phyloP scores from a whole-genome alignment of 1,139 yeast genomes.

The Diutina ranongensis region DNA sequence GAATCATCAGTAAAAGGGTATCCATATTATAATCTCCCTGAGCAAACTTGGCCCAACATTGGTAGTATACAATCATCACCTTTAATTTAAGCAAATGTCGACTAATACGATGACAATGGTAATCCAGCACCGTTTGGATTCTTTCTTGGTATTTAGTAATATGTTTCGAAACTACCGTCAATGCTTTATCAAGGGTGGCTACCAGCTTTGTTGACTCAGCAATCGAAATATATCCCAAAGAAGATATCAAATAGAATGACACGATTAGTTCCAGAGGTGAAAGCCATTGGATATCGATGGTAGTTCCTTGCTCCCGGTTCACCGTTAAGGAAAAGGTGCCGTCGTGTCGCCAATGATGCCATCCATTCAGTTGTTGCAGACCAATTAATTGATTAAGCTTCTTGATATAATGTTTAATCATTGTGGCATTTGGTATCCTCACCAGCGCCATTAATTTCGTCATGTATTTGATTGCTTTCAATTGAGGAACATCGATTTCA shows the following conservation, averaged over 20 bases:
- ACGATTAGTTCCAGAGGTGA: neutral
- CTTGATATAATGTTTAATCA: neutral
- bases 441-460: neutral
- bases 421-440: neutral
- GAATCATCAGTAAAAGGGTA: neutral
- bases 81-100: neutral
- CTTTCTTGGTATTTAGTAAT: neutral
- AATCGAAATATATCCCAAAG: neutral
- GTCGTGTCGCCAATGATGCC: neutral
- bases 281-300: neutral
- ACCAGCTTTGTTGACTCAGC: neutral
- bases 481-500: neutral
- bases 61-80: neutral
- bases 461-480: neutral
- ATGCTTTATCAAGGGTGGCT: neutral
- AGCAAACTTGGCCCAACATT: neutral
- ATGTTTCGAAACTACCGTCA: neutral
- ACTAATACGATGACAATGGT: neutral
- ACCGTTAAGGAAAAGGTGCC: neutral
- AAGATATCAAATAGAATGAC: neutral
- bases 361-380: neutral
- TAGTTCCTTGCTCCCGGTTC: neutral
- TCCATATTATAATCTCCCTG: neutral
- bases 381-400: slow-evolving; percentile 1
- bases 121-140: neutral